phyloP scores from a whole-genome alignment of 768 basidiomycete genomes.

The Floccularia luteovirens region DNA sequence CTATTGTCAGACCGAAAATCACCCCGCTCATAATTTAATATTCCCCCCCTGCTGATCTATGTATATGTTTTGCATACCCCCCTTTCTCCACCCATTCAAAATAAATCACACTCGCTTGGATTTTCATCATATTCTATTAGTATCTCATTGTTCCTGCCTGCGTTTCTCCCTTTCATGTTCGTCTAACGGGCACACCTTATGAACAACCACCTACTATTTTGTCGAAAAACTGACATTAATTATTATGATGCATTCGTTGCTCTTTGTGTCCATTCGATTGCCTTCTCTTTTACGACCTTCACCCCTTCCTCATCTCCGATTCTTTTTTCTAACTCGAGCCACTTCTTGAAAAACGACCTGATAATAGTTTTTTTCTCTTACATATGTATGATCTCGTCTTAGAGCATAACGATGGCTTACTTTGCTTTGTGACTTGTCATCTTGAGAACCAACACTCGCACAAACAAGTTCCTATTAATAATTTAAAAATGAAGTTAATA shows the following conservation, averaged over 20 bases:
- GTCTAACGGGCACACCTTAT: constrained; percentile 4
- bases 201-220: constrained; percentile 3
- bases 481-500: constrained; percentile 2
- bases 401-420: constrained; percentile 35
- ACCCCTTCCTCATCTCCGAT: constrained; percentile 85
- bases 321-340: constrained; percentile 81
- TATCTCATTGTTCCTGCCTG: constrained; percentile 13
- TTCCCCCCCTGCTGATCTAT: constrained; percentile 20
- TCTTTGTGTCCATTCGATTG: constrained; percentile 84
- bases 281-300: constrained; percentile 76
- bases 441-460: constrained; percentile 74
- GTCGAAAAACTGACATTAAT: constrained; percentile 15
- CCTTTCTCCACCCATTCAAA: constrained; percentile 20
- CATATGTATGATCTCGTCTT: constrained; percentile 2
- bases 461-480: constrained; percentile 86
- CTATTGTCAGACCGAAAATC: constrained; percentile 54
- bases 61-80: constrained; percentile 45
- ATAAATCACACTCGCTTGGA: constrained; percentile 16
- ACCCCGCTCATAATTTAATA: constrained; percentile 36
- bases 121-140: constrained; percentile 15
- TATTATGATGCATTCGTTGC: constrained; percentile 32
- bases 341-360: constrained; percentile 96
- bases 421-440: constrained; percentile 96
- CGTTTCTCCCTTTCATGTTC: constrained; percentile 9
- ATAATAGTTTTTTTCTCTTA: constrained; percentile 7